Percentiles rank a stretch among this genome's conserved stretches.
These are phyloP conservation scores for Vaccinium darrowii DNA, from an alignment of 148 eudicot genomes.

Conservation along the genomic window DNA sequence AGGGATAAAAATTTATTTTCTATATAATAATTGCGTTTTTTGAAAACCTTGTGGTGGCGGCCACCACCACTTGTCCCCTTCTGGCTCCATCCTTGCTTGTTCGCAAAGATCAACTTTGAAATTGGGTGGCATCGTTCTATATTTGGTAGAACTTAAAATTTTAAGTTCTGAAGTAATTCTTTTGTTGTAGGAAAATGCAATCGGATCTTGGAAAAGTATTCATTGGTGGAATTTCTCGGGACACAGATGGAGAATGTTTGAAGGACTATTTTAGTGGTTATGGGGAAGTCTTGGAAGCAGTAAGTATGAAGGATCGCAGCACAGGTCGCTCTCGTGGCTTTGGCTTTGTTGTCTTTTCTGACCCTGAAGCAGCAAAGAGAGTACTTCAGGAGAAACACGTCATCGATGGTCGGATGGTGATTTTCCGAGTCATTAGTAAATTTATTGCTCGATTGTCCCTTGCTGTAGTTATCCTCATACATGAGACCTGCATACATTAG, in stretches of 20 bases:
- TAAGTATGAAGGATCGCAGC: slow-evolving; percentile 78
- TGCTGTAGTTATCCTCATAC: background rate
- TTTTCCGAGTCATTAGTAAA: background rate
- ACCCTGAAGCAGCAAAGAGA: slow-evolving; percentile 64
- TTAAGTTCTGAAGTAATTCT: slow-evolving; percentile 7
- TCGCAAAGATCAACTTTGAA: background rate
- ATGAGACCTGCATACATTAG: background rate
- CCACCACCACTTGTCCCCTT: too few relatives aligned
- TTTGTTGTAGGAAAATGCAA: slow-evolving; percentile 55
- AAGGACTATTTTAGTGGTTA: slow-evolving; percentile 66
- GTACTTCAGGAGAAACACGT: slow-evolving; percentile 72
- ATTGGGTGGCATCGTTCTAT: background rate
- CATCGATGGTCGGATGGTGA: slow-evolving; percentile 84
- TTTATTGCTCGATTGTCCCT: slow-evolving; percentile 4
- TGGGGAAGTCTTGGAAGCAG: slow-evolving; percentile 79
- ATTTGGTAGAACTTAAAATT: slow-evolving; percentile 16
- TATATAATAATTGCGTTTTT: too few relatives aligned
- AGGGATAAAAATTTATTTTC: too few relatives aligned
- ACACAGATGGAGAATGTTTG: slow-evolving; percentile 72
- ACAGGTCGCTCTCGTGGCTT: slow-evolving; percentile 90
- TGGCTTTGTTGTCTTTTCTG: slow-evolving; percentile 76
- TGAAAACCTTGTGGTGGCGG: too few relatives aligned
- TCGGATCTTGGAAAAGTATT: slow-evolving; percentile 79
- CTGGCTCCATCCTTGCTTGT: too few relatives aligned
- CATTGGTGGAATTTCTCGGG: slow-evolving; percentile 86